Conservation (phyloP, 2,329 filamentous ascomycete species). For the Dactylonectria macrodidyma region DNA sequence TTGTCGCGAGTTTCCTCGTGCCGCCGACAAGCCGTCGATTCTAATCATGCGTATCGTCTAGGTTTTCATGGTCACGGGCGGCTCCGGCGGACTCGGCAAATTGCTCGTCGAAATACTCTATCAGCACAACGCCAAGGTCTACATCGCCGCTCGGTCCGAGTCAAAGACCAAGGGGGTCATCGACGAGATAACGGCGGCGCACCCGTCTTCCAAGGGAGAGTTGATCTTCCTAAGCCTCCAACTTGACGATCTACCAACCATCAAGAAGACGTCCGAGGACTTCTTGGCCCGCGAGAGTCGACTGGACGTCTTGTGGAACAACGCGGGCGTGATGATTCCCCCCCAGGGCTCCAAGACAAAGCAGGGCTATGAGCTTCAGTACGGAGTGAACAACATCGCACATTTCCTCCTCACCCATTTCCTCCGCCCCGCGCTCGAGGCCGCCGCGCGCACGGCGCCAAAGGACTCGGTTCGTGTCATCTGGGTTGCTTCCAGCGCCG, state of each 20-base stretch:
- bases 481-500: slow-evolving; percentile 34
- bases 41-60: background rate
- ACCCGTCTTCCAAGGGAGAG: slow-evolving; percentile 3
- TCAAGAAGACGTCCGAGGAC: slow-evolving; percentile 23
- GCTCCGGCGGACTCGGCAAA: slow-evolving; percentile 38
- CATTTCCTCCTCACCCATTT: slow-evolving; percentile 37
- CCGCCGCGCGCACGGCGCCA: slow-evolving; percentile 10
- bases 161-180: slow-evolving; percentile 26
- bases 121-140: slow-evolving; percentile 28
- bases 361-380: slow-evolving; percentile 38
- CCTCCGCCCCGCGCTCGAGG: slow-evolving; percentile 19
- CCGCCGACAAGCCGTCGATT: background rate
- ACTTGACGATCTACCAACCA: slow-evolving; percentile 29
- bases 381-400: slow-evolving; percentile 37
- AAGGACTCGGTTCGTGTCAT: slow-evolving; percentile 30
- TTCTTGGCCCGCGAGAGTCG: slow-evolving; percentile 29
- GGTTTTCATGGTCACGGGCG: slow-evolving; percentile 37
- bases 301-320: slow-evolving; percentile 37
- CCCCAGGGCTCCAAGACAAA: slow-evolving; percentile 28
- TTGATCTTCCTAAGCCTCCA: slow-evolving; percentile 25
- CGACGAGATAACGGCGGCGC: background rate
- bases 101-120: slow-evolving; percentile 33
- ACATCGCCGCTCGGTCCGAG: slow-evolving; percentile 36
- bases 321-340: slow-evolving; percentile 35
- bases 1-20: background rate